Conservation (phyloP, 768 basidiomycete genomes). For the Boletus tomentosulus region DNA sequence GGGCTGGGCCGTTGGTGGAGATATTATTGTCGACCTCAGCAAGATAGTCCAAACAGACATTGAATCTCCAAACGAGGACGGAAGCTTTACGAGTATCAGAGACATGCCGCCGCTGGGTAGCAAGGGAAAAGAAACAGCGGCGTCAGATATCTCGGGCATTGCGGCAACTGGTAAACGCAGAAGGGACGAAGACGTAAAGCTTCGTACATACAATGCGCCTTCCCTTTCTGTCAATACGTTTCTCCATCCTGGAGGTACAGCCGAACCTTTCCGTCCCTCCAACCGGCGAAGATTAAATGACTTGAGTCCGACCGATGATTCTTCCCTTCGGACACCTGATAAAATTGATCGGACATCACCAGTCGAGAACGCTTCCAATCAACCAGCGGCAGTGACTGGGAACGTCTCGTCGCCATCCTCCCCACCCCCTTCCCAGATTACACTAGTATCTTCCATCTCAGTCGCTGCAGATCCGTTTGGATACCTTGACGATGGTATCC, state of each 20-base stretch:
- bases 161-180: constrained; percentile 45
- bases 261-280: constrained; percentile 17
- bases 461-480: constrained; percentile 52
- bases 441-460: constrained; percentile 4
- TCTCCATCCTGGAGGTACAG: constrained; percentile 31
- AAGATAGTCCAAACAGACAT: constrained; percentile 65
- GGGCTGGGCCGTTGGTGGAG: constrained; percentile 84
- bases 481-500: constrained; percentile 44
- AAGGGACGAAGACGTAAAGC: constrained; percentile 49
- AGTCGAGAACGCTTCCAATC: not conserved
- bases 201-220: constrained; percentile 52
- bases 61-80: constrained; percentile 51
- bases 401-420: not conserved
- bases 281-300: constrained; percentile 17
- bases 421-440: constrained; percentile 1
- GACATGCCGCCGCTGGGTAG: constrained; percentile 48
- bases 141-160: constrained; percentile 4
- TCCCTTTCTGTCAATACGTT: constrained; percentile 51
- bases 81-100: constrained; percentile 56
- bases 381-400: not conserved
- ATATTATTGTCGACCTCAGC: constrained; percentile 79
- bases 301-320: not conserved
- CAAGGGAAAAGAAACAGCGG: constrained; percentile 50
- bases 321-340: not conserved
- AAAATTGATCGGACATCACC: not conserved